Evolutionary conservation across 164 flowering plant genomes (phyloP).

Genomic region (Stephania japonica): DNA sequence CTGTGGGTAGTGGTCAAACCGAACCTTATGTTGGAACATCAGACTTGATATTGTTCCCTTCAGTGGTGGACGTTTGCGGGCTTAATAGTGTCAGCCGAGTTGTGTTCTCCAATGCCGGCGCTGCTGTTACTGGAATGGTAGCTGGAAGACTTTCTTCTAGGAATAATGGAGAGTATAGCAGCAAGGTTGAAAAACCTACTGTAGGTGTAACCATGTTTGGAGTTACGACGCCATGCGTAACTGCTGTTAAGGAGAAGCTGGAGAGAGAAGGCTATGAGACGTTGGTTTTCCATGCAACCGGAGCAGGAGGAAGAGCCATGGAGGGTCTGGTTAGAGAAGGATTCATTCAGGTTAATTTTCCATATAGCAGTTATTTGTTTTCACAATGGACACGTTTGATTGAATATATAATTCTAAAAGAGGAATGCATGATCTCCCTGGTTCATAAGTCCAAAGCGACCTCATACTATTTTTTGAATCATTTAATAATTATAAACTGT

Average conservation of each 20-base stretch:
- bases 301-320: slow-evolving; percentile 97
- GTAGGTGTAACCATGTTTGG: slow-evolving; percentile 97
- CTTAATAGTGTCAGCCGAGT: slow-evolving; percentile 68
- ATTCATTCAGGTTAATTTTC: slow-evolving; percentile 60
- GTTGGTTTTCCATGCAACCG: slow-evolving; percentile 92
- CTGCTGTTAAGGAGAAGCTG: slow-evolving; percentile 71
- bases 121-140: slow-evolving; percentile 91
- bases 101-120: slow-evolving; percentile 74
- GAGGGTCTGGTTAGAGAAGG: slow-evolving; percentile 81
- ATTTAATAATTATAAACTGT: no score
- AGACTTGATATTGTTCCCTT: slow-evolving; percentile 78
- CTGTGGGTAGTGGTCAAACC: slow-evolving; percentile 91
- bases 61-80: slow-evolving; percentile 92
- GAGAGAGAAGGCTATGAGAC: slow-evolving; percentile 72
- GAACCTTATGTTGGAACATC: slow-evolving; percentile 73
- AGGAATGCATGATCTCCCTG: background rate
- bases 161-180: slow-evolving; percentile 15
- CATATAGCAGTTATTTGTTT: background rate
- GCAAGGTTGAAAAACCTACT: slow-evolving; percentile 32
- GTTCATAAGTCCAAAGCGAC: background rate
- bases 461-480: no score
- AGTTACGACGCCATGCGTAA: slow-evolving; percentile 93
- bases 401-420: background rate
- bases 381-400: background rate
- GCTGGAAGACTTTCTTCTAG: slow-evolving; percentile 38